Conservation (phyloP, 106 monocot species). For the Cymbidium sinense region DNA sequence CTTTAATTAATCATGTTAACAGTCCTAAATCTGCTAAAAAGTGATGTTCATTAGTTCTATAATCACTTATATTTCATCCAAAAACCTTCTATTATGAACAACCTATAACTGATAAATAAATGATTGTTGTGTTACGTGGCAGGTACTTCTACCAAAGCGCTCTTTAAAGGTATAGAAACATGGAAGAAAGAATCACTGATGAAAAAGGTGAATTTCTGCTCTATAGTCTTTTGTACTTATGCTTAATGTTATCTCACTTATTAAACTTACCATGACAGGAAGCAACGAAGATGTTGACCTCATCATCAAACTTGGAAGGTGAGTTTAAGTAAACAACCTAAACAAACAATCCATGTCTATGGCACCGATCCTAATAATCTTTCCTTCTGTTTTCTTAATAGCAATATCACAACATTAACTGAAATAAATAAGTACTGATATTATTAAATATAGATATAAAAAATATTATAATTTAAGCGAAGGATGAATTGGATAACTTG, state of each 20-base stretch:
- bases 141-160: conserved; percentile 54
- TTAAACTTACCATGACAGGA: conserved; percentile 17
- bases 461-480: neutral
- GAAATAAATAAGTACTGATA: neutral
- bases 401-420: neutral
- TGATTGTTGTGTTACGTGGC: conserved; percentile 2
- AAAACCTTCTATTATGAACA: neutral
- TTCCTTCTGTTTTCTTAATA: neutral
- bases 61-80: neutral
- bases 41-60: neutral
- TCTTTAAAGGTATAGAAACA: conserved; percentile 40
- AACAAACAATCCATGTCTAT: neutral
- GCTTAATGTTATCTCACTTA: neutral
- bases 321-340: neutral
- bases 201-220: conserved; percentile 22
- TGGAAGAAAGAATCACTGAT: conserved; percentile 44
- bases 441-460: neutral
- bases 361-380: neutral
- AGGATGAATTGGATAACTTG: neutral
- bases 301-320: conserved; percentile 20
- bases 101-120: neutral
- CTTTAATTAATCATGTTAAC: neutral
- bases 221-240: neutral
- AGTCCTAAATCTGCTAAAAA: too few species aligned
- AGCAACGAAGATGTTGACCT: conserved; percentile 20